Evolutionary conservation across 805 yeast species (phyloP).

Genomic region (Ogataea methylovora): DNA sequence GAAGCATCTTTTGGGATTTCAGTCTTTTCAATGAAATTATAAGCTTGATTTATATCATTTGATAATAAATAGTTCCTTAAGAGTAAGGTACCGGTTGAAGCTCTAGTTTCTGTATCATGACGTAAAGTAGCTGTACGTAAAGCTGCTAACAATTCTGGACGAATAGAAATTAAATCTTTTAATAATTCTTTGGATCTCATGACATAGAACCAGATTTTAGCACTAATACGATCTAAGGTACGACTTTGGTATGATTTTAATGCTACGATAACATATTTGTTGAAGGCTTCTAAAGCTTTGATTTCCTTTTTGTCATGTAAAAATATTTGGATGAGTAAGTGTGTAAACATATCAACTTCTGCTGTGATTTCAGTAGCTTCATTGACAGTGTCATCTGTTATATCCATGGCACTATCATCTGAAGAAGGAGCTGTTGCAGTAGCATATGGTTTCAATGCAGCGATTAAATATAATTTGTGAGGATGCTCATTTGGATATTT

Average conservation of each 20-base stretch:
- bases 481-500: conserved; percentile 47
- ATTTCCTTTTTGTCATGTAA: conserved; percentile 56
- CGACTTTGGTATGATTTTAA: conserved; percentile 68
- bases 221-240: conserved; percentile 75
- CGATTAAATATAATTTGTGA: conserved; percentile 34
- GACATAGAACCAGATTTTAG: conserved; percentile 91
- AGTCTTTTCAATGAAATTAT: conserved; percentile 80
- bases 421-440: conserved; percentile 26
- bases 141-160: conserved; percentile 64
- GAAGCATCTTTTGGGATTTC: conserved; percentile 76
- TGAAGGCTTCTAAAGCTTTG: conserved; percentile 44
- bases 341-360: conserved; percentile 74
- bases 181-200: conserved; percentile 68
- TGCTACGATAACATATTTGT: conserved; percentile 40
- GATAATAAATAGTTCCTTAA: conserved; percentile 70
- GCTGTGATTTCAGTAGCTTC: conserved; percentile 46
- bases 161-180: conserved; percentile 44
- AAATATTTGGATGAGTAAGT: conserved; percentile 70
- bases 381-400: conserved; percentile 13
- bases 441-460: conserved; percentile 20
- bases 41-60: conserved; percentile 82
- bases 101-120: conserved; percentile 89
- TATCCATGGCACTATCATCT: conserved; percentile 26
- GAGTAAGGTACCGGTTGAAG: conserved; percentile 76
- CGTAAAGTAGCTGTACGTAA: conserved; percentile 85